Base-by-base conservation (phyloP, 306 rosid species). In the Cucurbita moschata region DNA sequence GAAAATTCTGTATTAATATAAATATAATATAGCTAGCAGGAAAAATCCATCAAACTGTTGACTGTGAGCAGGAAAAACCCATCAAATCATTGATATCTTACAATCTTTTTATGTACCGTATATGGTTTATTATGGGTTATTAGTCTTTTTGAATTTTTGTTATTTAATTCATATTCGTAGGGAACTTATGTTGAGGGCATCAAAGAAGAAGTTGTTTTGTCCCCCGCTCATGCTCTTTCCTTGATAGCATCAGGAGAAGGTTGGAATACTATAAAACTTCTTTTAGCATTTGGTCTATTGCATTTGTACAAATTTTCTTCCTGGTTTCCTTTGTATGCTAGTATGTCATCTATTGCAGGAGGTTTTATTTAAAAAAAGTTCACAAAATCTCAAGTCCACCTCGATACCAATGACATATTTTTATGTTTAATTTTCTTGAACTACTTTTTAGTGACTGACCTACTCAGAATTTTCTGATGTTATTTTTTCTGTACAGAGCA, bases 161-260 rank as follows among this genome's bases (percentile, higher is more conserved):
- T 49, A 30, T 39, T 77, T 44, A 18, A 5, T 67, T 43, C 72
- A 40, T 77, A 68, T 67, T 79, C 71, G 56, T 82, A 91, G 96
- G 97, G 97, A 74, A 91, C 92, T 54, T 91, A 88, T 71, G 97
- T 91, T 62, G 97, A 91, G 75, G 92, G 96, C 79, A 91, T 91
- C 87, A 91, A 91, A 79, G 97, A 91, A 76, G 97, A 91, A 79
- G 97, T 91, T 83, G 96, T 91, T 79, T 82, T 91, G 43, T 91
- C 97, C 58, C 97, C 96, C 56, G 97, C 97, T 76, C 97, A 91
- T 74, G 96, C 96, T 77, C 97, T 91, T 85, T 88, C 96, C 58
- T 77, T 91, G 87, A 91, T 91, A 79, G 97, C 97, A 73, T 81
- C 92, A 2, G 97, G 97, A 56, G 97, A 91, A 88, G 97, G 97